Evolutionary conservation across 2,329 filamentous ascomycete species (phyloP).

Genomic region (Colletotrichum abscissum): DNA sequence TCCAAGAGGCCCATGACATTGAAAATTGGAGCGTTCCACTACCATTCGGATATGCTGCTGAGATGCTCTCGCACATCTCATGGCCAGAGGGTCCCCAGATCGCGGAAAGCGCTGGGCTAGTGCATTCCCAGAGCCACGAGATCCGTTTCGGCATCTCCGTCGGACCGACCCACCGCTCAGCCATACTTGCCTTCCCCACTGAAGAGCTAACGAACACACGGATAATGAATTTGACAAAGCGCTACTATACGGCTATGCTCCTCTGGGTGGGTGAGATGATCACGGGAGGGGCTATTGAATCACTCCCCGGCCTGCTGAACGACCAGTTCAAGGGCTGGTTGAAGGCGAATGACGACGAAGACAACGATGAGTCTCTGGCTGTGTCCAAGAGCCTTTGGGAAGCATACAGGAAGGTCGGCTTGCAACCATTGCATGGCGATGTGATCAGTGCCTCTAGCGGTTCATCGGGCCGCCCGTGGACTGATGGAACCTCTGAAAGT

Average conservation of each 20-base stretch:
- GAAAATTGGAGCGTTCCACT: background rate
- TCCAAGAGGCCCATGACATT: background rate
- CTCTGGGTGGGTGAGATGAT: background rate
- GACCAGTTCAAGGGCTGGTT: background rate
- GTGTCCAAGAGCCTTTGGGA: background rate
- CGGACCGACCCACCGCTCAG: background rate
- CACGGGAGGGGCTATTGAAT: background rate
- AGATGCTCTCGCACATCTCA: background rate
- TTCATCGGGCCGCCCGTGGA: background rate
- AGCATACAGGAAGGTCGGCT: background rate
- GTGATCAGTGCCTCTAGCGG: background rate
- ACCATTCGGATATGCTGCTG: background rate
- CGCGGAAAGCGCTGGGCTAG: background rate
- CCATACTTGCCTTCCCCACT: background rate
- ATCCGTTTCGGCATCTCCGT: background rate
- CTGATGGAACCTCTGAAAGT: background rate
- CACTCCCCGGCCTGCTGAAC: background rate
- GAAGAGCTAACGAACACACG: background rate
- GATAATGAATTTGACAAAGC: background rate
- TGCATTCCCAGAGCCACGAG: background rate
- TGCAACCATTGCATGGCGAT: background rate
- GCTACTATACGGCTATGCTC: conserved; percentile 7
- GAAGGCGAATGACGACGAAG: background rate
- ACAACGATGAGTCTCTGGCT: background rate
- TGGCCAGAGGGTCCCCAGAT: background rate